phyloP scores from a whole-genome alignment of 139 green algal species.

The Astrephomene gubernaculifera region DNA sequence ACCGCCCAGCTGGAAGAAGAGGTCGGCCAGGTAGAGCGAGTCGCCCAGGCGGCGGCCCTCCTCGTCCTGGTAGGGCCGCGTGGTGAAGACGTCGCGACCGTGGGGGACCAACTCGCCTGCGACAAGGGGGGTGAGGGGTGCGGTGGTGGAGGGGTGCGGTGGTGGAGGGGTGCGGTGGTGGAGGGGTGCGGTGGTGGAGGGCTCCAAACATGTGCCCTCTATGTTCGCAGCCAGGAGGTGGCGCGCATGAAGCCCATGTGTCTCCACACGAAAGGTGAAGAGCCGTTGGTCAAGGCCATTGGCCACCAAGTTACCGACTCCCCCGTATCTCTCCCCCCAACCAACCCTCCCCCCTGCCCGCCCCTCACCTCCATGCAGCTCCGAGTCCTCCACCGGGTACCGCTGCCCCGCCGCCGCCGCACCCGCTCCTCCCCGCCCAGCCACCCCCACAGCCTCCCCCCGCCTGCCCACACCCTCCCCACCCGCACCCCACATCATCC shows the following conservation, averaged over 20 bases:
- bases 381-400: constrained; percentile 64
- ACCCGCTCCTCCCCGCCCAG: neutral
- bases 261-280: too few relatives aligned
- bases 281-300: too few relatives aligned
- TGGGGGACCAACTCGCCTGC: constrained; percentile 2
- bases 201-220: too few relatives aligned
- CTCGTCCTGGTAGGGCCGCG: neutral
- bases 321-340: too few relatives aligned
- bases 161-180: too few relatives aligned
- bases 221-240: too few relatives aligned
- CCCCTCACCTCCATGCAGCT: too few relatives aligned
- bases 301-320: too few relatives aligned
- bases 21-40: constrained; percentile 35
- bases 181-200: too few relatives aligned
- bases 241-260: too few relatives aligned
- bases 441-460: neutral
- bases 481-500: neutral
- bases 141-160: too few relatives aligned
- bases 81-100: neutral
- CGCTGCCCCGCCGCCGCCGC: constrained; percentile 43
- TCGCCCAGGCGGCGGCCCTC: constrained; percentile 14
- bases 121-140: neutral
- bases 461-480: constrained; percentile 41
- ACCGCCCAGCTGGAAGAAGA: constrained; percentile 25
- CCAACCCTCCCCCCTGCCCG: constrained; percentile 12